Conservation (phyloP, 176 grass and related monocot species). For the Triticum urartu region DNA sequence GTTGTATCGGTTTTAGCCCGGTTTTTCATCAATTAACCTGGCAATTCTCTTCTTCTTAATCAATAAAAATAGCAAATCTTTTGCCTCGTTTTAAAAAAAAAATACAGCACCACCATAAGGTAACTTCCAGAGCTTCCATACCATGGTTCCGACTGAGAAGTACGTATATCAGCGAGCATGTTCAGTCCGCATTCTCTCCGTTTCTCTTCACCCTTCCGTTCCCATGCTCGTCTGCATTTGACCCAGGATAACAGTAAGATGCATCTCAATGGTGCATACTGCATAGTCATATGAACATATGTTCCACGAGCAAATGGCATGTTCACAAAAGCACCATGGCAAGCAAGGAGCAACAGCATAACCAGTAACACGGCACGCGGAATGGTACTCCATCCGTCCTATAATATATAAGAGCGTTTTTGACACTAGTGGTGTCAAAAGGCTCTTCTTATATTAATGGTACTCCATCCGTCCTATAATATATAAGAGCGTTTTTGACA, state of each 20-base stretch:
- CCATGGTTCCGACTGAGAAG: not conserved
- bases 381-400: not conserved
- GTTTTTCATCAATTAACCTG: too few relatives aligned
- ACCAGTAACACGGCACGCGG: not conserved
- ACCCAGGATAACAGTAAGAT: not conserved
- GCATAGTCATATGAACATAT: not conserved
- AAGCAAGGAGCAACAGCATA: not conserved
- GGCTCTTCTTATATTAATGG: not conserved
- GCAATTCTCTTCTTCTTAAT: too few relatives aligned
- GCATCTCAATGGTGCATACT: not conserved
- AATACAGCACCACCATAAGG: too few relatives aligned
- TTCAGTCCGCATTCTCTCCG: not conserved
- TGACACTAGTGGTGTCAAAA: too few relatives aligned
- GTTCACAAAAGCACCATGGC: not conserved
- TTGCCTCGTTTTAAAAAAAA: too few relatives aligned
- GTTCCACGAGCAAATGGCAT: not conserved
- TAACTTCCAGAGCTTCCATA: too few relatives aligned
- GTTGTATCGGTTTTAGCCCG: too few relatives aligned
- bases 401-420: too few relatives aligned
- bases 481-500: too few relatives aligned
- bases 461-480: too few relatives aligned
- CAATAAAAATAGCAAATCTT: too few relatives aligned
- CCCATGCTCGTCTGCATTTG: not conserved
- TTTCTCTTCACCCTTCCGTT: not conserved
- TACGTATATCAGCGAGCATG: not conserved